phyloP scores from a whole-genome alignment of 108 stramenopile species.

The Cylindrotheca fusiformis region DNA sequence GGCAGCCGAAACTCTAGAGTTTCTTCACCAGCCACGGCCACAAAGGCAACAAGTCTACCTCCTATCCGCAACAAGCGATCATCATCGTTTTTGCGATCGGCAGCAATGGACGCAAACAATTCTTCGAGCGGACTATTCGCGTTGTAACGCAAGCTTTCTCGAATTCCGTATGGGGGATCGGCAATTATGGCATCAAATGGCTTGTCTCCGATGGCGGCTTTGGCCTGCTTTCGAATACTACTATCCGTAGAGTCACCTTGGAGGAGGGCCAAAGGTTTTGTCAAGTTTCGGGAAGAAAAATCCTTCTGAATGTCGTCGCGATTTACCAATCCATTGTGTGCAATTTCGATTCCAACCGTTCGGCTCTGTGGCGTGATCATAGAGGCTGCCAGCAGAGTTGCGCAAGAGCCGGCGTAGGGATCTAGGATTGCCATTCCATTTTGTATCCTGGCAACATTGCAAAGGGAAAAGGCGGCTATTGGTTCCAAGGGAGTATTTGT shows the following conservation, averaged over 20 bases:
- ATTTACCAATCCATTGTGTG: constrained; percentile 66
- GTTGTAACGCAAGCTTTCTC: constrained; percentile 46
- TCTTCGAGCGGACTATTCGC: constrained; percentile 43
- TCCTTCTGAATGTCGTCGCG: constrained; percentile 65
- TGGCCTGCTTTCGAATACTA: constrained; percentile 44
- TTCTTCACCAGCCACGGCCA: constrained; percentile 46
- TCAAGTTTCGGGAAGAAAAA: constrained; percentile 59
- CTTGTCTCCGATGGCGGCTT: constrained; percentile 13
- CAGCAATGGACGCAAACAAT: constrained; percentile 49
- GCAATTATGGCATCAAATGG: constrained; percentile 78
- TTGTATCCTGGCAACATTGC: constrained; percentile 65
- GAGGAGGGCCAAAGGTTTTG: constrained; percentile 53
- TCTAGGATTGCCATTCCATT: constrained; percentile 55
- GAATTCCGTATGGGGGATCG: constrained; percentile 80
- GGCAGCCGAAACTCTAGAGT: constrained; percentile 46
- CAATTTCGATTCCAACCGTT: constrained; percentile 84
- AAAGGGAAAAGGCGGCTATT: constrained; percentile 75
- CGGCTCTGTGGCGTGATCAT: constrained; percentile 57
- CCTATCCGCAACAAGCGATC: constrained; percentile 50
- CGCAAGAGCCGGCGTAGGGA: constrained; percentile 79
- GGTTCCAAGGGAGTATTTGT: constrained; percentile 84
- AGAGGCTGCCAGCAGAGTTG: constrained; percentile 75
- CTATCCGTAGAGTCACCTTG: constrained; percentile 59
- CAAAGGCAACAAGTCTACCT: constrained; percentile 65
- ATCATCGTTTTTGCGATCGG: constrained; percentile 42